Evolutionary conservation across 768 basidiomycete genomes (phyloP).

Genomic region (Rhodotorula kratochvilovae): DNA sequence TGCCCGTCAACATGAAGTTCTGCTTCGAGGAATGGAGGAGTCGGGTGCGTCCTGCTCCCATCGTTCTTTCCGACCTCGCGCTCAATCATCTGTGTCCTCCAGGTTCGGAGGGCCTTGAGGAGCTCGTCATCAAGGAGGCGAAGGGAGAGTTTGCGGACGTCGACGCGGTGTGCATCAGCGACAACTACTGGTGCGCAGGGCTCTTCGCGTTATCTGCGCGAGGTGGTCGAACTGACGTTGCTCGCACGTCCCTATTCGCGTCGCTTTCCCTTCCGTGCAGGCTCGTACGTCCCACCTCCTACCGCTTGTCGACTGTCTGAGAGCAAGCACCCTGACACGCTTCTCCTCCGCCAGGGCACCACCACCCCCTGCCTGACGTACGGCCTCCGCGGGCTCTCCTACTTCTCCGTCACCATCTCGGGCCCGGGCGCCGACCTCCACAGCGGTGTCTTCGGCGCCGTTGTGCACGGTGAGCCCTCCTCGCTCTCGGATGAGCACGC

Average conservation of each 20-base stretch:
- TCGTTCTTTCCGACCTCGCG: too few relatives aligned
- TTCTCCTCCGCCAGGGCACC: slow-evolving; percentile 40
- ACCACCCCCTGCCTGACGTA: slow-evolving; percentile 48
- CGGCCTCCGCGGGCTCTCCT: slow-evolving; percentile 46
- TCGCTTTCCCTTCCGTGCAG: neutral
- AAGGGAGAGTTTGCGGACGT: slow-evolving; percentile 77
- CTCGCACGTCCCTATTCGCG: neutral
- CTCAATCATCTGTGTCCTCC: slow-evolving; percentile 44
- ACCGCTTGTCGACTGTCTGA: too few relatives aligned
- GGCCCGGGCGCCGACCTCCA: slow-evolving; percentile 86
- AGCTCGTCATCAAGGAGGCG: slow-evolving; percentile 71
- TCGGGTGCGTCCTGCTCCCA: slow-evolving; percentile 17
- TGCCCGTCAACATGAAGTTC: slow-evolving; percentile 84
- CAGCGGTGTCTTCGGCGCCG: slow-evolving; percentile 77
- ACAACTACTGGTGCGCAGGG: slow-evolving; percentile 76
- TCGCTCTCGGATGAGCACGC: neutral
- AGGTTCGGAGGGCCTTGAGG: slow-evolving; percentile 84
- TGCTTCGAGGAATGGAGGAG: slow-evolving; percentile 99
- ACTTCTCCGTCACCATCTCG: slow-evolving; percentile 74
- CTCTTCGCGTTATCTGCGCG: neutral
- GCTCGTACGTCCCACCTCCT: neutral
- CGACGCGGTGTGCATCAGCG: slow-evolving; percentile 84
- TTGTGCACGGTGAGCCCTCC: slow-evolving; percentile 54
- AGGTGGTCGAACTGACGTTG: neutral
- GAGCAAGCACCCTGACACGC: too few relatives aligned